Base-by-base conservation (phyloP, 2,329 filamentous ascomycete genomes). In the Venturiaceae sp. region DNA sequence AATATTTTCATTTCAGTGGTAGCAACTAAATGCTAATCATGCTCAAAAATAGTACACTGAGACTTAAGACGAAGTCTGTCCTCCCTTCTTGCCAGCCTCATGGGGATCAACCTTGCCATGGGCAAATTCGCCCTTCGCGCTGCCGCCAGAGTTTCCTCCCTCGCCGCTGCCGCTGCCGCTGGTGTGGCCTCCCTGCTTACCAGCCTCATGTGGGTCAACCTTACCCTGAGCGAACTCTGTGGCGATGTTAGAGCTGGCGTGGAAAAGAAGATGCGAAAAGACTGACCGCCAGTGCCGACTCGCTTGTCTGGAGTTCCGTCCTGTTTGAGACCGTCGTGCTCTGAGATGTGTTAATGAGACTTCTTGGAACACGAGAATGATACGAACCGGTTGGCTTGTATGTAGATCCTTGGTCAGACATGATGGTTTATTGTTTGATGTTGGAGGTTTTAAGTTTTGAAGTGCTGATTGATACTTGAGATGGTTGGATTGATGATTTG, bases 251-350 rank as follows among this genome's bases (percentile, higher is more conserved):
- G 47, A 3, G 14, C 11, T 13, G 1, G 28, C 46, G 9, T 30
- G 53, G 9, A 56, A 34, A 33, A 16, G 19, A 21, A 16, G 16
- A 39, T 19, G 14, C 26, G 13, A 9, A 13, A 19, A 13, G n/a
- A 59, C 57, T 28, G 58, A 64, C 64, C 59, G 57, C 72, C 72
- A 58, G 72, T 75, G 57, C 68, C 69, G 54, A 75, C 71, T 60
- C 73, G 69, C 64, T 71, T 66, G 62, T 75, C 73, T 56, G 71
- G 71, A 55, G 71, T 69, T 55, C 73, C 72, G 63, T 75, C 73
- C 64, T 74, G 66, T 63, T 71, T 72, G 60, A 75, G 69, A 60
- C 73, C 73, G 63, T 67, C 69, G 64, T 75, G 71, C 67, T 75
- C 71, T 72, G 58, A 26, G 32, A 8, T 13, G 14, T 5, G 14